Evolutionary conservation across 2,329 filamentous ascomycete species (phyloP), one percentile per base, ranked within the genome.

Genomic region (Stemphylium beticola): DNA sequence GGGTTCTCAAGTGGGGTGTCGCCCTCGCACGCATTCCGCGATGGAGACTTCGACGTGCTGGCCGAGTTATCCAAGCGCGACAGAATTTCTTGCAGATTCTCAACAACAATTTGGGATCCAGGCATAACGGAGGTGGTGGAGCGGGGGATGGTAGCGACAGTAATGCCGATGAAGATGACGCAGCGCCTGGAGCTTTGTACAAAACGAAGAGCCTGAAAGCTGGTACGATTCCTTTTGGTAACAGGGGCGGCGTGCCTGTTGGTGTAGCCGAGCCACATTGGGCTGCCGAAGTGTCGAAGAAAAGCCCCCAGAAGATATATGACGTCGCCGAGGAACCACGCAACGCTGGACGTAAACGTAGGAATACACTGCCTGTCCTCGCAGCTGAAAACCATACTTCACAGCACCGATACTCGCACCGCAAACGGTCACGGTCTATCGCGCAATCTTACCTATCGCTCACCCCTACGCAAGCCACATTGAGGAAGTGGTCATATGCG

Each of bases 401-500:
- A 10, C 58, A 55, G 14, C 66, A 68, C 24, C 60, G 57, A 9
- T 62, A 63, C 26, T 51, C 60, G 14, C 59, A 57, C 37, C 67
- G 71, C 15, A 68, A 58, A 61, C 68, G 68, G 26, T 69, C 71
- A 11, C 70, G 67, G 39, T 74, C 68, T 2, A 71, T 72, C 17
- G 68, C 66, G 4, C 85, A 88, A 24, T 86, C 90, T 0, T 96
- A 92, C 68, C 85, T 96, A 60, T 87, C 88, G 2, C 82, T 98
- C 42, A 97, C 93, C 0, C 84, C 90, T 31, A 81, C 83, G 12
- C 90, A 98, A 78, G 93, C 93, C 1, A 80, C 82, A 4, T 72
- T 87, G 10, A 84, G 92, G 36, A 96, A 93, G 74, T 96, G 91
- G 88, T 62, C 89, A 0, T 98, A 97, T 71, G 92, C 95, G 2